These are phyloP conservation scores for Xylaria hypoxylon DNA, from an alignment of 2,329 filamentous ascomycete genomes.

Conservation along the genomic window DNA sequence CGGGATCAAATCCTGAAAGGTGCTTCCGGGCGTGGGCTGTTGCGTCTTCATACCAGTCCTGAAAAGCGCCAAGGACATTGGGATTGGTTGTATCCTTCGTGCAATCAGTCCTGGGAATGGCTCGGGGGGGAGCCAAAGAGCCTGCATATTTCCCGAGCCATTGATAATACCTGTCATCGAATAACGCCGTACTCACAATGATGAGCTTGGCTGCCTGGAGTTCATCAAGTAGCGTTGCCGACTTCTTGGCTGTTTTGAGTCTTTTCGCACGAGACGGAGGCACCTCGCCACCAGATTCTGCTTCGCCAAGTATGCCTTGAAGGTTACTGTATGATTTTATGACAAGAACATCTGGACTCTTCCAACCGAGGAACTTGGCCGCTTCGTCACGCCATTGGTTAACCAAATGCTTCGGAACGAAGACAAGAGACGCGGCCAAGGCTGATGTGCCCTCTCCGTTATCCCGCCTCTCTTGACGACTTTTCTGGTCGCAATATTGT, in stretches of 20 bases:
- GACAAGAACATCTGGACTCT: constrained; percentile 42
- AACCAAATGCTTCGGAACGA: constrained; percentile 56
- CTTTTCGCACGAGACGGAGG: constrained; percentile 14
- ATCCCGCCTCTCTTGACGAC: constrained; percentile 40
- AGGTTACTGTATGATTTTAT: constrained; percentile 41
- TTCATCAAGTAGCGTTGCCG: constrained; percentile 12
- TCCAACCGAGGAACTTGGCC: constrained; percentile 49
- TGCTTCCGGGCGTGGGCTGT: constrained; percentile 31
- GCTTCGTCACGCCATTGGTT: constrained; percentile 55
- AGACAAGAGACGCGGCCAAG: constrained; percentile 54
- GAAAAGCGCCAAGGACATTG: constrained; percentile 38
- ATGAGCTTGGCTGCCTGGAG: constrained; percentile 54
- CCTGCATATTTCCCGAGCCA: constrained; percentile 40
- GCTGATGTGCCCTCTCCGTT: constrained; percentile 41
- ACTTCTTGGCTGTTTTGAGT: neutral
- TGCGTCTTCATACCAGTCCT: constrained; percentile 45
- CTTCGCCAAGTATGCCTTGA: constrained; percentile 17
- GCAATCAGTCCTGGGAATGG: constrained; percentile 22
- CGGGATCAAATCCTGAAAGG: constrained; percentile 26
- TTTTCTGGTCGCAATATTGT: constrained; percentile 37
- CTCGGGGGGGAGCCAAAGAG: constrained; percentile 27
- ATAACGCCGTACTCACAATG: constrained; percentile 51
- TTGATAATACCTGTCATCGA: constrained; percentile 41
- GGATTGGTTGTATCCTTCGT: constrained; percentile 21
- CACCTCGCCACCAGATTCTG: neutral